Evolutionary conservation across 1,284 basidiomycete genomes (phyloP), one percentile per base, ranked within the genome.

Genomic region (Golubevia sp.): DNA sequence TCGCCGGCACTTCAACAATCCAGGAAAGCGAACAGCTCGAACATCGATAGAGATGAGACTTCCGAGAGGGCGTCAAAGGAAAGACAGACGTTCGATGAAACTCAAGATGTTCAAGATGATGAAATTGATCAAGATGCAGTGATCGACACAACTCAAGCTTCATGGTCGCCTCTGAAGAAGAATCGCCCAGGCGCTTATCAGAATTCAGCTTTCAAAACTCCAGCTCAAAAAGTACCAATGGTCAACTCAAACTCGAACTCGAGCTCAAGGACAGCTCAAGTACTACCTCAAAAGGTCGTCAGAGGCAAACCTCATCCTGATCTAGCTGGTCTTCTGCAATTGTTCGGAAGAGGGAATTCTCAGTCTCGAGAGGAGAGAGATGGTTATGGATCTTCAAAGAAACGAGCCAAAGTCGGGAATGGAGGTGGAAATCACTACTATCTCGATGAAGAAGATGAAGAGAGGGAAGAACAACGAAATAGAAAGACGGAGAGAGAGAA

Each of bases 401-500:
- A n/a, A 23, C 3, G 59, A 6, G 24, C 18, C 13, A 5, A 55
- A 58, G 26, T 11, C 23, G 38, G 18, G 49, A 4, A 25, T 25
- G 8, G 21, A 59, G 49, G 59, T 52, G n/a, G 26, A 21, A 21
- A n/a, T n/a, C n/a, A n/a, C n/a, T n/a, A n/a, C n/a, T n/a, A n/a
- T n/a, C n/a, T n/a, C n/a, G 18, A 50, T 23, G 58, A 66, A 4
- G 62, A 64, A 18, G 57, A 66, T 21, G 54, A 60, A 8, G 26
- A 48, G 18, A 59, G 21, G 4, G 13, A 15, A 58, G 13, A 54
- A 23, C 20, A 13, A 38, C n/a, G 25, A 4, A 68, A 58, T 38
- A 64, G 63, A 23, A 64, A 21, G 24, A 2, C 27, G 3, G 55
- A 65, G 23, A 58, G 86, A 88, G n/a, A 85, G 87, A 62, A 84